Evolutionary conservation across 768 basidiomycete genomes (phyloP), one percentile per base, ranked within the genome.

Genomic region (Lyophyllum decastes): DNA sequence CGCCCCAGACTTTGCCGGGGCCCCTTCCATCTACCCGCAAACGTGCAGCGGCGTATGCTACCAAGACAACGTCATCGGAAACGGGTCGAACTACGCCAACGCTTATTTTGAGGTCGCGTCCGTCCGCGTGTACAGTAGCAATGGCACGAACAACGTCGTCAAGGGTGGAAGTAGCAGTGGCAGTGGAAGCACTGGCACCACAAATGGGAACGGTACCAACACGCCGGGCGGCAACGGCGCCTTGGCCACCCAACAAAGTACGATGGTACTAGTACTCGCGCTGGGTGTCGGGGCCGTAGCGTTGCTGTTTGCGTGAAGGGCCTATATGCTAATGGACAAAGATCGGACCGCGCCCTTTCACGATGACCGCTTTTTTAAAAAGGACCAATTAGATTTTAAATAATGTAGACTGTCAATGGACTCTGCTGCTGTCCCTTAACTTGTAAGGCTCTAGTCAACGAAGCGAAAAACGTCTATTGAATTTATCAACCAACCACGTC

Each of bases 21-120:
- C 75, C 17, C 49, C 83, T 0, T 57, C 72, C 38, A 74, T 84
- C 41, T 87, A 90, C 71, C 68, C 76, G 3, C 69, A 83, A 61
- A 89, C 88, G 0, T 90, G 88, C 72, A 66, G 76, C 5, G 86
- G 86, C n/a, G 71, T 73, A 1, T 88, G 90, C 70, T 91, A 92
- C 72, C 76, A 80, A 11, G 82, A 88, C 73, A 89, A 83, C 56
- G 89, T 91, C 41, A 72, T 88, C 55, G 86, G 87, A 8, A 67
- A 82, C 55, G 80, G 83, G 2, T 79, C 83, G 17, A 80, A 78
- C 62, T 91, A 86, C 70, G 77, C 82, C 66, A 78, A 75, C 30
- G 88, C 88, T 0, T 89, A 86, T 73, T 94, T 91, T 62, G 90
- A 92, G 67, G 79, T 93, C 52, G 77, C 80, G 14, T 84, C 78